Base-by-base conservation (phyloP, 2,329 filamentous ascomycete genomes). In the Paraphoma sp. region DNA sequence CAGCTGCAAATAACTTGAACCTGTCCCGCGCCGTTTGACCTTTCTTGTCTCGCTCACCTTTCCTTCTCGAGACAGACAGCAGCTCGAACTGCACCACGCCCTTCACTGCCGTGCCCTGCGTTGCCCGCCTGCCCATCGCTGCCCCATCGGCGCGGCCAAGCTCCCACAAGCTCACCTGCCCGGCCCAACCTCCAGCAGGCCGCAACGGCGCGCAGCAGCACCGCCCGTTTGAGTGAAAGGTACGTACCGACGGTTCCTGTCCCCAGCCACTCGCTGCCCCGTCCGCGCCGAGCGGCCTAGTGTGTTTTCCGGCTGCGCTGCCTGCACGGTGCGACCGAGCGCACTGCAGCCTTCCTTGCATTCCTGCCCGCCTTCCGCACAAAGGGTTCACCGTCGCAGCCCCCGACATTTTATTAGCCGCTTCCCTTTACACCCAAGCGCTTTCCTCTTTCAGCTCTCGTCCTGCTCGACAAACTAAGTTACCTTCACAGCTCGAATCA, bases 41-140 rank as follows among this genome's bases (percentile, higher is more conserved):
- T 74, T 76, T 74, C 69, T 70, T 69, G 62, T 75, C 67, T 70
- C 68, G 67, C 71, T 30, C 51, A 33, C 51, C 31, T 76, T 77
- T 76, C 72, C 75, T 71, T 73, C 73, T 73, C 70, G 71, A 76
- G 74, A 74, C 75, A 75, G 67, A 71, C 57, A 42, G 40, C 16
- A 16, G 10, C 64, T 67, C 63, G 55, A 62, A 65, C 69, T 74
- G 70, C 67, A 68, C 69, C 65, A 65, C 65, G 57, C 57, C 45
- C 10, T 43, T 51, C 40, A 44, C 48, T 43, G 41, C 40, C 48
- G 59, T 55, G 60, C 60, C 57, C 58, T 60, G 61, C 60, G 57
- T 64, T 36, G 33, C 33, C 54, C 62, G 51, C 60, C 56, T 58
- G 56, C 62, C 56, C 59, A 59, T 59, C 60, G 57, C 60, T 60